Base-by-base conservation (phyloP, 441 rosid genomes). In the Bruguiera hainesii region DNA sequence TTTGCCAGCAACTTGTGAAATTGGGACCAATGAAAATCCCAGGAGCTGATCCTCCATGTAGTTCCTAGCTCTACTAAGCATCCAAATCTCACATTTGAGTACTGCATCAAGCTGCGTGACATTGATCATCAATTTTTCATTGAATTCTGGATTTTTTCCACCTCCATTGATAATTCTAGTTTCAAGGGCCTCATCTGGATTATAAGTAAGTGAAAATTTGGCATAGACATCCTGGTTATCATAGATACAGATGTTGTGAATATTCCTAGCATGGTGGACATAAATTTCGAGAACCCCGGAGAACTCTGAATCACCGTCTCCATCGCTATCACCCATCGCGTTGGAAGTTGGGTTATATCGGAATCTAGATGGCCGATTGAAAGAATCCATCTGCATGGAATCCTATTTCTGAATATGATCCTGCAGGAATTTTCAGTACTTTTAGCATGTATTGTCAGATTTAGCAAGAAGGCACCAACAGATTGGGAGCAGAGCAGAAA, bases 21-120 rank as follows among this genome's bases (percentile, higher is more conserved):
- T 55, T 5, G 93, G 93, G 19, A 91, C 95, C 61, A 93, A 69
- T 65, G 89, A 81, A 50, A 93, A 93, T 6, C 98, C 97, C 33
- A 93, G 72, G 67, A 93, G 96, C 75, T 93, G 98, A 69, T 93
- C 98, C 71, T 91, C 98, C 96, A 93, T 69, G 77, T 79, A 89
- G 73, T 88, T 86, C 67, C 93, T 84, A 3, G 71, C 97, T 68
- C 98, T 82, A 58, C 98, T 93, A 59, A 85, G 84, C 97, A 93
- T 91, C 96, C 95, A 91, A 48, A 93, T 91, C 83, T 93, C 98
- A 66, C 97, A 93, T 85, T 93, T 93, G 28, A 93, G 86, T 16
- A 89, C 88, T 3, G 91, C 83, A 65, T 91, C 97, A 7, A 76
- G 73, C 56, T 89, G 89, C 7, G 71, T 58, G 50, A 93, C 77